phyloP scores from a whole-genome alignment of 495 filamentous ascomycete genomes.

The Hyaloscypha bicolor region DNA sequence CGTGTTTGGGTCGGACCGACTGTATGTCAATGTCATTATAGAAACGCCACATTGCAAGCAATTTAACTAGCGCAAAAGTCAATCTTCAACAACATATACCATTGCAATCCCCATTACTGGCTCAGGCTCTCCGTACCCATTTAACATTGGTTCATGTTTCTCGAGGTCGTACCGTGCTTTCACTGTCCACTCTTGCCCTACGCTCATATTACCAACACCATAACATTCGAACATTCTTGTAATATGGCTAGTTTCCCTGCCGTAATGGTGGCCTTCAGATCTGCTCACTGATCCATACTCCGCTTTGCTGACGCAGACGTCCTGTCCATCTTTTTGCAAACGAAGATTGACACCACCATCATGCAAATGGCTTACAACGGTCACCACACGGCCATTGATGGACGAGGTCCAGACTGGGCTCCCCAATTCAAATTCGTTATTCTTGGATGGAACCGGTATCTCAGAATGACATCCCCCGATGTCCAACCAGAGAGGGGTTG shows the following conservation, averaged over 20 bases:
- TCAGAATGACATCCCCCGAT: constrained; percentile 31
- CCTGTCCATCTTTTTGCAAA: constrained; percentile 21
- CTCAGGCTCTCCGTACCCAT: constrained; percentile 16
- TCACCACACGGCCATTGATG: constrained; percentile 22
- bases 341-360: constrained; percentile 26
- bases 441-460: constrained; percentile 19
- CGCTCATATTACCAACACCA: constrained; percentile 18
- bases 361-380: constrained; percentile 23
- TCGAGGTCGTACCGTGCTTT: constrained; percentile 33
- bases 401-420: constrained; percentile 27
- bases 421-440: neutral
- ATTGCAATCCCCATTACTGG: constrained; percentile 34
- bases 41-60: neutral
- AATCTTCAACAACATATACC: constrained; percentile 29
- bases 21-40: neutral
- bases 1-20: too few species aligned
- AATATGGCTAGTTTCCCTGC: constrained; percentile 15
- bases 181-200: constrained; percentile 30
- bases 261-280: neutral
- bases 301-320: constrained; percentile 24
- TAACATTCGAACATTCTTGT: constrained; percentile 28
- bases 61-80: too few species aligned
- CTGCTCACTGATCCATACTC: constrained; percentile 27
- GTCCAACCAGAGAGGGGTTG: constrained; percentile 35
- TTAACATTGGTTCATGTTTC: constrained; percentile 23